Base-by-base conservation (phyloP, 1,139 yeast genomes). In the Protomyces lactucae-debilis region DNA sequence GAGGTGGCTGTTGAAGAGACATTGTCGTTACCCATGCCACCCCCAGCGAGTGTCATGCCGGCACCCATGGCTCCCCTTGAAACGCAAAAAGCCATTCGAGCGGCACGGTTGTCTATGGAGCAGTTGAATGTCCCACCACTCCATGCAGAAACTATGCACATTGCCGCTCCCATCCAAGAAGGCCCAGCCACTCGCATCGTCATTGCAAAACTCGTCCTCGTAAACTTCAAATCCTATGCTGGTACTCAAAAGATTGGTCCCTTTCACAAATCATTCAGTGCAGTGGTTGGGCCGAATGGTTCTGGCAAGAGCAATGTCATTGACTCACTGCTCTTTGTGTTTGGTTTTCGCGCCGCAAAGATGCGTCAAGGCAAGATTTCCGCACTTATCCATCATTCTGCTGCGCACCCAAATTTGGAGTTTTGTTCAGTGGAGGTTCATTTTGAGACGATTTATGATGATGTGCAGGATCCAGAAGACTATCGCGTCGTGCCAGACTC, bases 211-310 rank as follows among this genome's bases (percentile, higher is more conserved):
- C 76, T 93, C 40, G 87, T 86, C 0, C 79, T 95, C 57, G 86
- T 86, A 3, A 88, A 95, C 73, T 95, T 93, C 82, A 95, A 95
- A 73, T 91, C 98, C 0, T 95, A 95, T 74, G 98, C 98, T 0
- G 99, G 99, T 0, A 78, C 81, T n/a, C 98, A 93, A 76, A 83
- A 83, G 9, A 88, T 95, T 66, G 99, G 99, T 0, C 99, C 99
- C 0, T 95, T 95, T 75, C 88, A 93, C 73, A 73, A 75, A 54
- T 89, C 96, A 1, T 95, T 95, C 73, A 89, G 97, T 8, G 97
- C 99, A 0, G 96, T 95, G 9, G 98, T 95, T n/a, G 99, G 99
- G 0, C 99, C 99, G 3, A 95, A 95, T 74, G 99, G 99, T 37
- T 88, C 96, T 51, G 99, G 99, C 8, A 93, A 93, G 75, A 92